A percentile compares a stretch with the other conserved stretches of the same genome.
phyloP scores from a whole-genome alignment of 106 monocot species.

The Alisma plantagoaquatica region DNA sequence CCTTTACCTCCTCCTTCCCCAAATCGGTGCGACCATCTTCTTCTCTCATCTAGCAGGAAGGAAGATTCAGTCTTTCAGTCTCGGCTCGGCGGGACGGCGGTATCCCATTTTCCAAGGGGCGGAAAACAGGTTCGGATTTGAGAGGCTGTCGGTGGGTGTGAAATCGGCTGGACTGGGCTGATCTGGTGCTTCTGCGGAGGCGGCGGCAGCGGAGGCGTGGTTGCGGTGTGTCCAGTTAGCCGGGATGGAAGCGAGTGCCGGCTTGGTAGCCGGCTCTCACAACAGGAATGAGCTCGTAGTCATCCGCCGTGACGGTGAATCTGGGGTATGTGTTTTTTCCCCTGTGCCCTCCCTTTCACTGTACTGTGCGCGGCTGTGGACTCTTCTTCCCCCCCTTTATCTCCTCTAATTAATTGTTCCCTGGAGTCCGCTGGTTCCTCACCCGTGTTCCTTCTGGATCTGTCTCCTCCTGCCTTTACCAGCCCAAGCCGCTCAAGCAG shows the following conservation, averaged over 20 bases:
- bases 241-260: conserved; percentile 22
- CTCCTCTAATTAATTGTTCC: no score
- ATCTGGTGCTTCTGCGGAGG: no score
- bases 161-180: conserved; percentile 7
- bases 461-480: conserved; percentile 9
- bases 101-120: no score
- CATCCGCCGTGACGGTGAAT: conserved; percentile 68
- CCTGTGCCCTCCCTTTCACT: not conserved
- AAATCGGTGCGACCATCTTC: not conserved
- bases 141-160: not conserved
- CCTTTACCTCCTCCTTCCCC: not conserved
- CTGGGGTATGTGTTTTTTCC: conserved; percentile 5
- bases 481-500: conserved; percentile 73
- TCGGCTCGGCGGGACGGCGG: conserved; percentile 1
- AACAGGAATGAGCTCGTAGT: conserved; percentile 93
- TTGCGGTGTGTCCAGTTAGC: not conserved
- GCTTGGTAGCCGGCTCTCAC: conserved; percentile 77
- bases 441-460: no score
- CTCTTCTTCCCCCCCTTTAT: not conserved
- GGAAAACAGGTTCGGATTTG: conserved; percentile 12
- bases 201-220: not conserved
- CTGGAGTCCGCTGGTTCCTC: no score
- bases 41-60: not conserved
- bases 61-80: not conserved
- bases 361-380: not conserved